These are phyloP conservation scores for Colletotrichum sp. DNA, from an alignment of 2,329 filamentous ascomycete species.

Conservation along the genomic window DNA sequence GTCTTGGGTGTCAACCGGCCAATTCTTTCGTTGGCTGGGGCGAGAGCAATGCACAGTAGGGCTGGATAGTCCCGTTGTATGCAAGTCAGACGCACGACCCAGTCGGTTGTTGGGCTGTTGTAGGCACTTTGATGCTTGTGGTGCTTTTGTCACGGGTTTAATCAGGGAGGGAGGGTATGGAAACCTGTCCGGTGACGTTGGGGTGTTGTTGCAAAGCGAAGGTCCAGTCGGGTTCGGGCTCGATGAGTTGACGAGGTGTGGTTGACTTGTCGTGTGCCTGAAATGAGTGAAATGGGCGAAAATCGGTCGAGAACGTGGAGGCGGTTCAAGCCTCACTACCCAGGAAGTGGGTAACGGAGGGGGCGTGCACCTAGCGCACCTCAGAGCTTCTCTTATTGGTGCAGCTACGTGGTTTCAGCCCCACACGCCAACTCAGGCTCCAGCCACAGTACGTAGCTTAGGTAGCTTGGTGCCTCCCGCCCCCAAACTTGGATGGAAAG, in stretches of 20 bases:
- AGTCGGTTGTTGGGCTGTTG: conserved; percentile 11
- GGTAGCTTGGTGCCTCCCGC: neutral
- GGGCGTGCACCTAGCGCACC: neutral
- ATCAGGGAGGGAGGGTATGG: neutral
- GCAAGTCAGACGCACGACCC: conserved; percentile 19
- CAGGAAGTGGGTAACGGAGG: conserved; percentile 18
- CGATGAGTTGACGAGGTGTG: neutral
- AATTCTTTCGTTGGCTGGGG: conserved; percentile 6
- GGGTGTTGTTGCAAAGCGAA: neutral
- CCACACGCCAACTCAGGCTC: neutral
- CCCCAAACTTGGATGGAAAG: neutral
- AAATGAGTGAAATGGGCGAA: neutral
- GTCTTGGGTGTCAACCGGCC: conserved; percentile 2
- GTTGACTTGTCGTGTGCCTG: conserved; percentile 8
- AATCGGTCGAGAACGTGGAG: conserved; percentile 11
- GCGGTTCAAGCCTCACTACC: conserved; percentile 15
- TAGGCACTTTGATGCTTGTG: neutral
- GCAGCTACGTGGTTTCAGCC: neutral
- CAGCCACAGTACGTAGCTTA: conserved; percentile 5
- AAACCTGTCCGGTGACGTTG: neutral
- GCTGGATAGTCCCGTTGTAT: conserved; percentile 15
- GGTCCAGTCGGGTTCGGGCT: neutral
- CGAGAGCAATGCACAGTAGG: conserved; percentile 5
- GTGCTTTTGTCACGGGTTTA: neutral
- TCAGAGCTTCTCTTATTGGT: neutral